Percentiles rank a stretch among this genome's conserved stretches.
Evolutionary conservation across 352 stramenopile species (phyloP).

Genomic region (Globisporangium orthogonon): DNA sequence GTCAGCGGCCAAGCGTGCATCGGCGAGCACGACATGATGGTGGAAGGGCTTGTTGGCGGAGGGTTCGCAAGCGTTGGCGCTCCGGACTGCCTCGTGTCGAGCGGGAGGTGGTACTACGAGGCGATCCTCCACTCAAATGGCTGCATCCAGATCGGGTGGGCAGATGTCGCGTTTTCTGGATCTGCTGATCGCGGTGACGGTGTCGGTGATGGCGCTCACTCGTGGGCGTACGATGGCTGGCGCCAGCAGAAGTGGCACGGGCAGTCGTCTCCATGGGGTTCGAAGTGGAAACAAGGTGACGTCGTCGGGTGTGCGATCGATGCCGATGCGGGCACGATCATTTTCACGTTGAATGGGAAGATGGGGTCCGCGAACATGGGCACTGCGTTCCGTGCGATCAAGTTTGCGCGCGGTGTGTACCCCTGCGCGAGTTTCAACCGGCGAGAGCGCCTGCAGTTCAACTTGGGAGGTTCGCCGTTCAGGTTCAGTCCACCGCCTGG

Average conservation of each 20-base stretch:
- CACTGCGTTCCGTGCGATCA: constrained; percentile 71
- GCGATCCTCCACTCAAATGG: constrained; percentile 90
- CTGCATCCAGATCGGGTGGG: constrained; percentile 94
- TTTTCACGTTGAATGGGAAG: constrained; percentile 91
- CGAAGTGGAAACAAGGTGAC: constrained; percentile 90
- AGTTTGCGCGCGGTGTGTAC: constrained; percentile 81
- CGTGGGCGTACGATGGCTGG: constrained; percentile 92
- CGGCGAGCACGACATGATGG: constrained; percentile 76
- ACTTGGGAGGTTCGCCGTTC: constrained; percentile 77
- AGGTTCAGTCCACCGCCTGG: constrained; percentile 66
- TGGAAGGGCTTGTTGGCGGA: constrained; percentile 78
- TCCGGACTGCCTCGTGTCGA: constrained; percentile 72
- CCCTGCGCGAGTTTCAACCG: constrained; percentile 87
- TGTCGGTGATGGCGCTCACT: constrained; percentile 89
- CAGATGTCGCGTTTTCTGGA: constrained; percentile 83
- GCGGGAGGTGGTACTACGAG: constrained; percentile 89
- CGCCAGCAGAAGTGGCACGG: constrained; percentile 90
- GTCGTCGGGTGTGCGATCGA: constrained; percentile 89
- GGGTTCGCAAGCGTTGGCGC: constrained; percentile 83
- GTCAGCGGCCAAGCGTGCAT: constrained; percentile 86
- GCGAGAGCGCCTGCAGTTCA: constrained; percentile 81
- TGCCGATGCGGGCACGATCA: constrained; percentile 79
- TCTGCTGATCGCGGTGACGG: constrained; percentile 87
- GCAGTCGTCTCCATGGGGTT: constrained; percentile 78
- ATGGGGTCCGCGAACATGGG: constrained; percentile 85